Conservation (phyloP, 148 eudicot genomes). For the Silene latifolia region DNA sequence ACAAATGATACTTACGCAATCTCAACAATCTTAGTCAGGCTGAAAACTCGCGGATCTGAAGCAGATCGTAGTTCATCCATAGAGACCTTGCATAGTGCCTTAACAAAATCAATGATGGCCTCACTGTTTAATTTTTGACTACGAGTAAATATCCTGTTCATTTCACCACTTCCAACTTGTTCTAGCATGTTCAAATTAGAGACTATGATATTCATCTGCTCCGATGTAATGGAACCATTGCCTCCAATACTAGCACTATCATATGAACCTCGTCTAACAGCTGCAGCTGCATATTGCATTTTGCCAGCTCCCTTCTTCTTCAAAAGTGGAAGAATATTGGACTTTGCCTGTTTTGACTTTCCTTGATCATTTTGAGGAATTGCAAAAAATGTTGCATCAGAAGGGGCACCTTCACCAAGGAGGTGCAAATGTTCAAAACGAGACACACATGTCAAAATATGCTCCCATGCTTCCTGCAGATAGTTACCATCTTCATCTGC, state of each 20-base stretch:
- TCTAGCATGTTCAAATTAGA: conserved; percentile 92
- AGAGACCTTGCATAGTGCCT: conserved; percentile 97
- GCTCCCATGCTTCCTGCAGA: conserved; percentile 99
- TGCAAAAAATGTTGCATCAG: conserved; percentile 95
- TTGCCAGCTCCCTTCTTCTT: conserved; percentile 89
- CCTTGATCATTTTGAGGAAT: conserved; percentile 73
- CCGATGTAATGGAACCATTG: conserved; percentile 75
- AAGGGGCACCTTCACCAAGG: conserved; percentile 98
- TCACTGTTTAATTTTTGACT: conserved; percentile 95
- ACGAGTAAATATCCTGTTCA: conserved; percentile 83
- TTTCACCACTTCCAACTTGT: conserved; percentile 85
- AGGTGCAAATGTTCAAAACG: conserved; percentile 99
- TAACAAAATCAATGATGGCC: conserved; percentile 96
- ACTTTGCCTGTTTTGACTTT: conserved; percentile 64
- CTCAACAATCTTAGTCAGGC: conserved; percentile 96
- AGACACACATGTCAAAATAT: conserved; percentile 92
- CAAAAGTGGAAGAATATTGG: conserved; percentile 79
- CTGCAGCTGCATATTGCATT: conserved; percentile 72
- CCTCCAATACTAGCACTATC: conserved; percentile 98
- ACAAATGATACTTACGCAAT: conserved; percentile 72
- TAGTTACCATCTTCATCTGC: conserved; percentile 99
- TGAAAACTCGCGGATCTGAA: conserved; percentile 97
- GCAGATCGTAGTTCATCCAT: conserved; percentile 92
- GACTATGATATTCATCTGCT: conserved; percentile 87
- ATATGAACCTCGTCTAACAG: conserved; percentile 88